A percentile compares a stretch with the other conserved stretches of the same genome.
Conservation (phyloP, 2,329 filamentous ascomycete genomes). For the Talaromyces verruculosus region DNA sequence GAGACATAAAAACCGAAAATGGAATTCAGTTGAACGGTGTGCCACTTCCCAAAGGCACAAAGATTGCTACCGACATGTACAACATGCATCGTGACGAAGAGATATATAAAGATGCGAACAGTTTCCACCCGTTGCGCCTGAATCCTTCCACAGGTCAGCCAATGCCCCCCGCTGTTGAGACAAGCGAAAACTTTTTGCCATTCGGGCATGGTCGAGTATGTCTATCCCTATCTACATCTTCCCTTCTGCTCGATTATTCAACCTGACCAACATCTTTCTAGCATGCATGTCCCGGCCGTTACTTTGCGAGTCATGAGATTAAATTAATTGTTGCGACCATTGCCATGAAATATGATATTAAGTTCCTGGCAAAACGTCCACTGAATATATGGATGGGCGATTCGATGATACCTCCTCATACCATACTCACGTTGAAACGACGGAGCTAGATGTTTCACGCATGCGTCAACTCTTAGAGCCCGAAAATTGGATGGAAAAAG, state of each 20-base stretch:
- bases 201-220: conserved; percentile 7
- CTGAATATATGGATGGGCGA: conserved; percentile 7
- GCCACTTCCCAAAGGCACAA: conserved; percentile 1
- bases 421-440: neutral
- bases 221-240: neutral
- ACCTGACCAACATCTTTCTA: neutral
- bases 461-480: neutral
- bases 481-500: neutral
- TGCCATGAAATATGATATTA: neutral
- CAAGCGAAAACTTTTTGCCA: conserved; percentile 2
- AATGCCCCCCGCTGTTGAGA: conserved; percentile 5
- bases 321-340: conserved; percentile 4
- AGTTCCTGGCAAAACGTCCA: neutral
- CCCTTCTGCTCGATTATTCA: neutral
- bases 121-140: neutral
- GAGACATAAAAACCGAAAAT: neutral
- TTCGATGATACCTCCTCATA: conserved; percentile 4
- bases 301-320: conserved; percentile 7
- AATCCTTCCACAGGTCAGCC: neutral
- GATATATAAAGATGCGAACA: conserved; percentile 5
- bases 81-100: conserved; percentile 9
- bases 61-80: conserved; percentile 5
- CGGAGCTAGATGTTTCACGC: neutral
- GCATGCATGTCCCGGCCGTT: neutral
- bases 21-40: conserved; percentile 1